Evolutionary conservation across 2,329 filamentous ascomycete genomes (phyloP).

Genomic region (Phoma herbarum): DNA sequence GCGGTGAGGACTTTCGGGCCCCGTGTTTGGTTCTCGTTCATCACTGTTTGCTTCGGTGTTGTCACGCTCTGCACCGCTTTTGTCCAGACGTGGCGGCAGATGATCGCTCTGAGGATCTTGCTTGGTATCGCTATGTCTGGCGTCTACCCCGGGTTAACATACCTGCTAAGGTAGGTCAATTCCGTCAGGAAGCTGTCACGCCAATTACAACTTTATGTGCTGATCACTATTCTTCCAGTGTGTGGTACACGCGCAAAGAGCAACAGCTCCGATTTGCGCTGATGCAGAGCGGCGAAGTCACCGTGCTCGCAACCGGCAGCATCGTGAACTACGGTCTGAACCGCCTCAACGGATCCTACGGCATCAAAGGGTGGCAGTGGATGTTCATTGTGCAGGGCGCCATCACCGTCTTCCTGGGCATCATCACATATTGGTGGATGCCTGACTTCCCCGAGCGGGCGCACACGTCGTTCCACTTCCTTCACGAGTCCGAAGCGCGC

Average conservation of each 20-base stretch:
- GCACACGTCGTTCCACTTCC: slow-evolving; percentile 65
- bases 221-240: slow-evolving; percentile 43
- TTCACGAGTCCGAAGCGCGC: slow-evolving; percentile 64
- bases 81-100: slow-evolving; percentile 71
- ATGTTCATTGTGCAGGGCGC: slow-evolving; percentile 74
- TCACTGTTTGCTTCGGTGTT: slow-evolving; percentile 68
- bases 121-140: slow-evolving; percentile 69
- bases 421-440: slow-evolving; percentile 74
- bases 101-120: slow-evolving; percentile 72
- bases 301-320: slow-evolving; percentile 70
- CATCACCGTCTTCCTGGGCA: slow-evolving; percentile 65
- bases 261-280: slow-evolving; percentile 73
- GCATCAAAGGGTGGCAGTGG: slow-evolving; percentile 71
- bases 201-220: not conserved
- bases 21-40: slow-evolving; percentile 67
- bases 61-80: slow-evolving; percentile 75
- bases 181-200: too few species aligned
- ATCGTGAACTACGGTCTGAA: slow-evolving; percentile 77
- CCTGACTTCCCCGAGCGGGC: slow-evolving; percentile 73
- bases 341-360: slow-evolving; percentile 64
- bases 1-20: slow-evolving; percentile 72
- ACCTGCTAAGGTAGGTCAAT: slow-evolving; percentile 56
- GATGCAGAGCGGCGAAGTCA: slow-evolving; percentile 70
- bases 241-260: slow-evolving; percentile 71
- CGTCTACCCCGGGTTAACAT: slow-evolving; percentile 55